These are phyloP conservation scores for Boletus subcaerulescens DNA, from an alignment of 768 basidiomycete genomes.

Conservation along the genomic window DNA sequence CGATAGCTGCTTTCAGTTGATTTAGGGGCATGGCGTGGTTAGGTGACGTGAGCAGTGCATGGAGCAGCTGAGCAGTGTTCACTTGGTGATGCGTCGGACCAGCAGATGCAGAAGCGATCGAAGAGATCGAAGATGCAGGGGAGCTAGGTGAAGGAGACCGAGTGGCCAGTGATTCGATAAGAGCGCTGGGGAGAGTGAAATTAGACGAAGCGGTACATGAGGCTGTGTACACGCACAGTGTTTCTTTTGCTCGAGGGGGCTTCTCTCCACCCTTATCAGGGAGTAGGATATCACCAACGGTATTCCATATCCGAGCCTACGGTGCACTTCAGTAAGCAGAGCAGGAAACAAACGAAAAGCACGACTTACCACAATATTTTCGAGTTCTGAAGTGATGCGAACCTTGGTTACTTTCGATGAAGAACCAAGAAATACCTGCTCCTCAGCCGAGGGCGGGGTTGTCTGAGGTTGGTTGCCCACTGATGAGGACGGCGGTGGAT, in stretches of 20 bases:
- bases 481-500: neutral
- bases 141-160: constrained; percentile 53
- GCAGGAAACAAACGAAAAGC: neutral
- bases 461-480: constrained; percentile 6
- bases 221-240: constrained; percentile 45
- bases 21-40: constrained; percentile 58
- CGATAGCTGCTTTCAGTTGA: constrained; percentile 58
- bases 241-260: constrained; percentile 55
- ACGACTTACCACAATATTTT: constrained; percentile 56
- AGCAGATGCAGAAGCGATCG: constrained; percentile 34
- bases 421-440: constrained; percentile 10
- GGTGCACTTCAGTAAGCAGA: neutral
- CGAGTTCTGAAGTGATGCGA: constrained; percentile 59
- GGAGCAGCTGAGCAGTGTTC: constrained; percentile 64
- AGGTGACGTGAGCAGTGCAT: constrained; percentile 54
- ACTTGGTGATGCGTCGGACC: constrained; percentile 65
- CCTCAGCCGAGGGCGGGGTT: neutral
- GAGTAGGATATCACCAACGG: constrained; percentile 62
- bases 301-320: constrained; percentile 68
- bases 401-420: constrained; percentile 36
- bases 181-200: constrained; percentile 37
- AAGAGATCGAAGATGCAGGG: constrained; percentile 57
- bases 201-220: neutral
- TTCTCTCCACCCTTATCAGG: constrained; percentile 45
- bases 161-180: constrained; percentile 54